Conservation (phyloP, 192 early-diverging fungal species). For the Allomyces arbusculus region DNA sequence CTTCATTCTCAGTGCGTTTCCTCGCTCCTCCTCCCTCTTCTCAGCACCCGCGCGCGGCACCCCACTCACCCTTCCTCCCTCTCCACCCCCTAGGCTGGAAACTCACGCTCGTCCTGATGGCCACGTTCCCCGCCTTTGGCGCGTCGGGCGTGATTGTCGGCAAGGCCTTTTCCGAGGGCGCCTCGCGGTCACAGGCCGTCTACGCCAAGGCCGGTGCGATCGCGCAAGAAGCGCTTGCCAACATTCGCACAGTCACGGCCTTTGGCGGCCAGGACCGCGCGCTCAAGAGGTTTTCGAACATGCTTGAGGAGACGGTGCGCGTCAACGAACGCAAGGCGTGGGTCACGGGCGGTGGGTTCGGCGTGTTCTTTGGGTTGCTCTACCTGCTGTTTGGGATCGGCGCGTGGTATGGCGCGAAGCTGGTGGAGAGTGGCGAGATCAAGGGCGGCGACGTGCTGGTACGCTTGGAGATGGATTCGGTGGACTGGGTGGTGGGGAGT, state of each 20-base stretch:
- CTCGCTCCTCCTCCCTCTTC: too few relatives aligned
- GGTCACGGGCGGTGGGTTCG: conserved; percentile 46
- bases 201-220: conserved; percentile 74
- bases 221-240: conserved; percentile 63
- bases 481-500: too few relatives aligned
- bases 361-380: conserved; percentile 49
- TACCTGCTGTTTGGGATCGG: conserved; percentile 59
- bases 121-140: conserved; percentile 52
- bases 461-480: too few relatives aligned
- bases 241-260: conserved; percentile 70
- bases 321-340: conserved; percentile 39
- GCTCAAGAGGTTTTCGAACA: conserved; percentile 11
- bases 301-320: conserved; percentile 33
- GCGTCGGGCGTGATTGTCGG: conserved; percentile 29
- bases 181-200: conserved; percentile 31
- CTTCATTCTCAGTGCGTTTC: conserved; percentile 23
- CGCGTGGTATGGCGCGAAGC: conserved; percentile 48
- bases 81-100: conserved; percentile 34
- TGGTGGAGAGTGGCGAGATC: conserved; percentile 21
- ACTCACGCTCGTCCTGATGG: conserved; percentile 59
- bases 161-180: conserved; percentile 21
- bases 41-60: too few relatives aligned
- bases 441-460: conserved; percentile 29
- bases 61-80: too few relatives aligned
- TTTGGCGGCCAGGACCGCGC: conserved; percentile 64